These are phyloP conservation scores for Tetracentron sinense DNA, from an alignment of 164 flowering plant genomes.

Conservation along the genomic window DNA sequence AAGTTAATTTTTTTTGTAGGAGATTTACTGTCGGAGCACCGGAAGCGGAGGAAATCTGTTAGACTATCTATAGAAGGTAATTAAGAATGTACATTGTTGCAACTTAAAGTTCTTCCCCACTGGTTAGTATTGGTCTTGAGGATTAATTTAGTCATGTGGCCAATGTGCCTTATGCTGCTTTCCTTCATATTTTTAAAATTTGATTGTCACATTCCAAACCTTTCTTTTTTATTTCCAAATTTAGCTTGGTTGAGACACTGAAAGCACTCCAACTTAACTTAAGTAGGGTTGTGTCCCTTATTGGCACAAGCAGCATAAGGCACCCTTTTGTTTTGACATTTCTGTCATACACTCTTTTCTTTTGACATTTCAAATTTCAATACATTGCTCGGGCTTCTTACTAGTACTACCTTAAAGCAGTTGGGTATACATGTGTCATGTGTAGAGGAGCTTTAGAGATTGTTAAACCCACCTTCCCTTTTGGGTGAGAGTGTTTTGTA, in stretches of 20 bases:
- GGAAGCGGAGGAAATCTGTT: constrained; percentile 70
- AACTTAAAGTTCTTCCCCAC: background rate
- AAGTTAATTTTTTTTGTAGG: constrained; percentile 33
- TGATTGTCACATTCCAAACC: background rate
- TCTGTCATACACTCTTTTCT: too few relatives aligned
- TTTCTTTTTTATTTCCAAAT: background rate
- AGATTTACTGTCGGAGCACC: constrained; percentile 57
- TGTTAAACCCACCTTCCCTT: too few relatives aligned
- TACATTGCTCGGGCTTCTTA: too few relatives aligned
- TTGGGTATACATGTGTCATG: too few relatives aligned
- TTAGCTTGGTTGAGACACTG: background rate
- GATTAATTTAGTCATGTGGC: background rate
- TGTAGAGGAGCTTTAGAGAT: too few relatives aligned
- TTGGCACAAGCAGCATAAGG: background rate
- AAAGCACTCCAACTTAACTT: background rate
- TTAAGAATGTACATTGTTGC: background rate
- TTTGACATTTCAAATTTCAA: too few relatives aligned
- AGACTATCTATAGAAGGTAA: constrained; percentile 73
- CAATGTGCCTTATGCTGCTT: background rate
- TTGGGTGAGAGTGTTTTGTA: too few relatives aligned
- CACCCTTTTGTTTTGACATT: too few relatives aligned
- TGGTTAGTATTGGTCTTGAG: background rate
- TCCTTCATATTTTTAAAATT: background rate
- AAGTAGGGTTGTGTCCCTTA: background rate
- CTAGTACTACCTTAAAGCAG: too few relatives aligned